Evolutionary conservation across 306 rosid species (phyloP), one percentile per base, ranked within the genome.

Genomic region (Canavalia ensiformis): DNA sequence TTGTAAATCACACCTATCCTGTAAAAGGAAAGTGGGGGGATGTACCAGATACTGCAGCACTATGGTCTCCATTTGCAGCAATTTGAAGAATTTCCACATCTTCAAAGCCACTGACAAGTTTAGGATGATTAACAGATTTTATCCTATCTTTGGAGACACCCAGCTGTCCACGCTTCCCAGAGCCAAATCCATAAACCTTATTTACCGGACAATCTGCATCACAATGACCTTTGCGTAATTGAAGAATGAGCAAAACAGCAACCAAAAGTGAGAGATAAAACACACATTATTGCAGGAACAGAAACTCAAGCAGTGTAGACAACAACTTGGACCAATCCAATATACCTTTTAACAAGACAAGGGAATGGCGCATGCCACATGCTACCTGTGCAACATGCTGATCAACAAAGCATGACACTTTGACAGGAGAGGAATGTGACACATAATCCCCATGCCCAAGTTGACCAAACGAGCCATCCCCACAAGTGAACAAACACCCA

Each of bases 381-480:
- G 97, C 96, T 13, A 91, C 85, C 86, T 84, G 87, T 29, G 71
- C 84, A 62, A 91, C 97, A 59, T 39, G 87, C 76, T 82, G 87
- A 78, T 77, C 73, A 64, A 47, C 87, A 84, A 93, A 91, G 83
- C 13, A 89, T 4, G 94, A 79, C 66, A 93, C 88, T 85, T 75
- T 82, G 2, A 87, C 80, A 74, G 99, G 97, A 28, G 81, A 81
- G 70, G 83, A 52, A 56, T 72, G 94, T 18, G 92, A 90, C 35
- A 65, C 82, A 76, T 68, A 68, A 78, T 93, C 93, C 3, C 98
- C 97, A 82, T 90, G 99, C 42, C 98, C 98, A n/a, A 95, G 94
- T 92, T 95, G 99, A 66, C 97, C 99, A 88, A 95, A 95, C 0
- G 94, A 83, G 25, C 98, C 98, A 80, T 93, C 98, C 33, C 94